Evolutionary conservation across 176 grass and related monocot genomes (phyloP), one percentile per base, ranked within the genome.

Genomic region (Musa beccarii): DNA sequence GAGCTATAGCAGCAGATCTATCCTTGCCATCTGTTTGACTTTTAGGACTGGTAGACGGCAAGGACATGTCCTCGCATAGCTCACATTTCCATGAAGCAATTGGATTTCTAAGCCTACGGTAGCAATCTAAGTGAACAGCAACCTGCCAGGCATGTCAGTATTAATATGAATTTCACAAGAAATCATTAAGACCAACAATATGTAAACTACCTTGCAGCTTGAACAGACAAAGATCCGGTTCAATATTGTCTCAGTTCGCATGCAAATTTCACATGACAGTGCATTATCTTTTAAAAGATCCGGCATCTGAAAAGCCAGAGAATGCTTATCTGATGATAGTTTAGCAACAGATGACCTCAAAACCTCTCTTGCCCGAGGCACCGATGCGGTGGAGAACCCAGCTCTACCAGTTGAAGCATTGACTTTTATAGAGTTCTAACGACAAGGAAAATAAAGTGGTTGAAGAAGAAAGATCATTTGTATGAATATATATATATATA

Each of bases 221-320:
- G 89, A 92, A 88, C 96, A 99, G 73, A 99, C 81, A 86, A 94
- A 99, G 80, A 99, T 89, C 52, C 96, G 84, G 56, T 95, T 94
- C 85, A 92, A 70, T 25, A 89, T 63, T 74, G 91, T 94, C 78
- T 94, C 91, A 63, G 75, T 89, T 63, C 96, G 81, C 79, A 90
- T 79, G 76, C 96, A 99, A 55, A 99, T 79, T 87, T 92, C 91
- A 81, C 96, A 99, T 54, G 68, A 82, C 51, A 94, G 78, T 71
- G 83, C 73, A 86, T 88, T 95, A 82, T 99, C 91, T 66, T 90
- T 92, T 26, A 89, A 86, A 63, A 75, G 81, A 87, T 89, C 83
- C 53, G 96, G 88, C 81, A 99, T 89, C 81, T 88, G 83, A 43
- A 99, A 94, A 71, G 51, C 79, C 69, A 84, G 63, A 13, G 84